Base-by-base conservation (phyloP, 495 filamentous ascomycete species). In the Letharia lupina region DNA sequence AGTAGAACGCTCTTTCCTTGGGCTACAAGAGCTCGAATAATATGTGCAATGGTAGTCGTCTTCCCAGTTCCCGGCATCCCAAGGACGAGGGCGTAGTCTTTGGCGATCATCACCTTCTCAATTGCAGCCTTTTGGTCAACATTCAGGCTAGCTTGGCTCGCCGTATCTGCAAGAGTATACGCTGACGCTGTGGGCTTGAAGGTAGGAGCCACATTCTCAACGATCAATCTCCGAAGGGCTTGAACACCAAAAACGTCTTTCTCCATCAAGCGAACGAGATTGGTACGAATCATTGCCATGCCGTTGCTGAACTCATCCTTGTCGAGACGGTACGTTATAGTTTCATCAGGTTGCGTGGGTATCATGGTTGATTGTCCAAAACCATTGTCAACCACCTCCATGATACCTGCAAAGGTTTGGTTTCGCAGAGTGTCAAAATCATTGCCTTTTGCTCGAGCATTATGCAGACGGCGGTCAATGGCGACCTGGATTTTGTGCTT, bases 61-160 rank as follows among this genome's bases (percentile, higher is more conserved):
- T 98, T 98, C 60, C 94, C 94, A 13, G 94, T 98, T 13, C 94
- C 94, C 1, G 94, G 94, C 94, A 98, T 98, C 20, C 94, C 94
- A 8, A 97, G 85, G 9, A 98, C 91, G 20, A 98, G 83, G 8
- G 94, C 93, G 75, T 97, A 98, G 75, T 98, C 91, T 65, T 87
- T 83, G 16, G 94, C 94, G 74, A 86, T 91, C 91, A 98, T 93
- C 60, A 96, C 92, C 72, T 97, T 97, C 70, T 90, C 81, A 61
- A 97, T 90, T 0, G 94, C 94, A 57, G 80, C 81, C 67, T 82
- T 87, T 74, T 98, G 94, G 70, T 97, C 94, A 16, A 88, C 80
- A 68, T 98, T 98, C 56, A 98, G 80, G 60, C 77, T 81, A 58
- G 81, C 81, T 58, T 82, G 80, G 54, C 73, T 74, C 8, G 71